Evolutionary conservation across 2,329 filamentous ascomycete genomes (phyloP).

Genomic region (Alternaria triticimaculans): DNA sequence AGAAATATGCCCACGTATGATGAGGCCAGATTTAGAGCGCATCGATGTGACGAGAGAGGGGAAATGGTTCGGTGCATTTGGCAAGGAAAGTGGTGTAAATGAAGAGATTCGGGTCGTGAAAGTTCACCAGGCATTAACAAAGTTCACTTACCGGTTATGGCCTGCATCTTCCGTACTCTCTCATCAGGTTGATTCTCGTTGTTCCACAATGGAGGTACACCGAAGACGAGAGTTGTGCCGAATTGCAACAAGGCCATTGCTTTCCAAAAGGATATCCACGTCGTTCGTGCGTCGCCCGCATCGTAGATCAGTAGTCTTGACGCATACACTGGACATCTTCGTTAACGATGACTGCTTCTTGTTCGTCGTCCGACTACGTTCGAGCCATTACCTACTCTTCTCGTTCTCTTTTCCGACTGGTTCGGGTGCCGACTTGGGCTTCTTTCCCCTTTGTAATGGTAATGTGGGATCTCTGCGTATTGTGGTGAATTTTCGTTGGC

Average conservation of each 20-base stretch:
- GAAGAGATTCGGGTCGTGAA: not conserved
- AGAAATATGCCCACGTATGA: not conserved
- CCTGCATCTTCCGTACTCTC: conserved; percentile 34
- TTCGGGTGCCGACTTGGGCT: conserved; percentile 25
- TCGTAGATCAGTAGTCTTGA: conserved; percentile 45
- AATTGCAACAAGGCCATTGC: conserved; percentile 45
- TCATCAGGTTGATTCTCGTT: conserved; percentile 44
- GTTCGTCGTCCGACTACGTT: not conserved
- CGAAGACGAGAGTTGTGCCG: conserved; percentile 37
- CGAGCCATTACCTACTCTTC: conserved; percentile 21
- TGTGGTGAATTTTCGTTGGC: conserved; percentile 42
- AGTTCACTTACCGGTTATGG: conserved; percentile 35
- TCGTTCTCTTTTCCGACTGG: conserved; percentile 29
- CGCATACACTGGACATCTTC: conserved; percentile 27
- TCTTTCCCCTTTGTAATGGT: conserved; percentile 19
- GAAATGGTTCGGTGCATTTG: not conserved
- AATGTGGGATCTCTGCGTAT: conserved; percentile 20
- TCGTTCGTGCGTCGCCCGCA: conserved; percentile 45
- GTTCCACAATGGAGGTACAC: conserved; percentile 42
- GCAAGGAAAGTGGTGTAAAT: not conserved
- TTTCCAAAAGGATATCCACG: conserved; percentile 48
- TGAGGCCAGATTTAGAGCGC: not conserved
- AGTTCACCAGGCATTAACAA: not conserved
- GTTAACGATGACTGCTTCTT: not conserved
- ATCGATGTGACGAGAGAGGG: not conserved